Base-by-base conservation (phyloP, 2,329 filamentous ascomycete genomes). In the Trichophyton simii region DNA sequence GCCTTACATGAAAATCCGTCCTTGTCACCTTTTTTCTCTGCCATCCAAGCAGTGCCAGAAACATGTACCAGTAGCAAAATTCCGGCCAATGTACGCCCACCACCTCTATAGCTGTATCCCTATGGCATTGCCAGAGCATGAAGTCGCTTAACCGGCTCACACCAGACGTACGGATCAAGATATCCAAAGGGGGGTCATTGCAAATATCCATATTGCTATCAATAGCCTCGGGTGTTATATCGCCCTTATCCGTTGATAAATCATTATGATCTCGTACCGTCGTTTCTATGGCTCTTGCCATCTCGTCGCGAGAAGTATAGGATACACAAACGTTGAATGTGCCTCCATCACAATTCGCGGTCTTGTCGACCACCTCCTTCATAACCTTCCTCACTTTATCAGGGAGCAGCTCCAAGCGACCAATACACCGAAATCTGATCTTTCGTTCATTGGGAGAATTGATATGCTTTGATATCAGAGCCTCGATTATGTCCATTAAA, bases 121-220 rank as follows among this genome's bases (percentile, higher is more conserved):
- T 34, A 59, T 59, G 31, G n/a, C 57, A 59, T 25, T 59, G 57
- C 57, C 57, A 65, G 18, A 65, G 64, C 34, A 65, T 28, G 44
- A 65, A 65, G 28, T 65, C 63, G 15, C 64, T 65, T 50, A 65
- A 34, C 5, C 64, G 61, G 5, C 31, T 3, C 18, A 63, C 61
- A 11, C 63, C 64, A 38, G 64, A 65, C 20, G 63, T 63, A 3
- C 64, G 63, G 2, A 65, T 46, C 18, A 65, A 9, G 9, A 65
- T 13, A 42, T 65, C 64, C 59, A 65, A 9, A 2, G 64, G 64
- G 38, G 61, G 58, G 22, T 48, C 42, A 13, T 59, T 50, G 6
- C 5, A 25, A 5, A 58, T 63, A 34, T 58, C 13, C 62, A 63
- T 63, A 5, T 38, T 57, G 31, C 3, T 38, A 3, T 25, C 34